These are phyloP conservation scores for Asterophora parasitica DNA, from an alignment of 768 basidiomycete genomes.

Conservation along the genomic window DNA sequence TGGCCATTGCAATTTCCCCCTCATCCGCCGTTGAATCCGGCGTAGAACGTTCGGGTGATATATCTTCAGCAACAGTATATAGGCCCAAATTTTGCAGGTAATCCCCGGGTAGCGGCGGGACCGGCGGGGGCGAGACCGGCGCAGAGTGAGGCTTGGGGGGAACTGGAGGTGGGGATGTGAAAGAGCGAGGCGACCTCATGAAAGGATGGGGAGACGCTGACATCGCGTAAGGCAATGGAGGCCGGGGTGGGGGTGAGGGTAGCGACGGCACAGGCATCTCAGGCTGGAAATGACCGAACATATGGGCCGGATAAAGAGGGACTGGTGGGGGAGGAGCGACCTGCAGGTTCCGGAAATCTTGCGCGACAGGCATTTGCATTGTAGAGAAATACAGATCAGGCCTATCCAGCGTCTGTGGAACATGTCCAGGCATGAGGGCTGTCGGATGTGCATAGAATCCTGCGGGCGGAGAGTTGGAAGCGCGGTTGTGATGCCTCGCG, in stretches of 20 bases:
- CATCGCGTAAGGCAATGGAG: constrained; percentile 16
- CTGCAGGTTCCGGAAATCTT: constrained; percentile 14
- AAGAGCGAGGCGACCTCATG: constrained; percentile 11
- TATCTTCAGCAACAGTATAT: neutral
- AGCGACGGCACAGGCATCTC: constrained; percentile 13
- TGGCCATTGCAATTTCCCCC: constrained; percentile 41
- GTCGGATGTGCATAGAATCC: constrained; percentile 17
- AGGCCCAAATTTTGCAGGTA: neutral
- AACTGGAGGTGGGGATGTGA: constrained; percentile 29
- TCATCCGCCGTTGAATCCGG: constrained; percentile 24
- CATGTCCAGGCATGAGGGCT: constrained; percentile 18
- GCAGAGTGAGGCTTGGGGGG: constrained; percentile 33
- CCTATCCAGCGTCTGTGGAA: constrained; percentile 17
- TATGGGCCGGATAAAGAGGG: constrained; percentile 30
- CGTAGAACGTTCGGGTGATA: constrained; percentile 7
- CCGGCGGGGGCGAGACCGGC: neutral
- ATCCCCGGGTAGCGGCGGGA: constrained; percentile 1
- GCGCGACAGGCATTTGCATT: constrained; percentile 13
- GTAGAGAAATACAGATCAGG: constrained; percentile 22
- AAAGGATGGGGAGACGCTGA: neutral
- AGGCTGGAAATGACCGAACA: constrained; percentile 23
- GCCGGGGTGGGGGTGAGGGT: constrained; percentile 23
- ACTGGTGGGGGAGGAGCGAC: constrained; percentile 13
- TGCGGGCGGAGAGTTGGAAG: constrained; percentile 19
- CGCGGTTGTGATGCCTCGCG: constrained; percentile 10